Percentiles rank a stretch among this genome's conserved stretches.
These are phyloP conservation scores for Pseudogymnoascus sp. DNA, from an alignment of 2,329 filamentous ascomycete genomes.

Conservation along the genomic window DNA sequence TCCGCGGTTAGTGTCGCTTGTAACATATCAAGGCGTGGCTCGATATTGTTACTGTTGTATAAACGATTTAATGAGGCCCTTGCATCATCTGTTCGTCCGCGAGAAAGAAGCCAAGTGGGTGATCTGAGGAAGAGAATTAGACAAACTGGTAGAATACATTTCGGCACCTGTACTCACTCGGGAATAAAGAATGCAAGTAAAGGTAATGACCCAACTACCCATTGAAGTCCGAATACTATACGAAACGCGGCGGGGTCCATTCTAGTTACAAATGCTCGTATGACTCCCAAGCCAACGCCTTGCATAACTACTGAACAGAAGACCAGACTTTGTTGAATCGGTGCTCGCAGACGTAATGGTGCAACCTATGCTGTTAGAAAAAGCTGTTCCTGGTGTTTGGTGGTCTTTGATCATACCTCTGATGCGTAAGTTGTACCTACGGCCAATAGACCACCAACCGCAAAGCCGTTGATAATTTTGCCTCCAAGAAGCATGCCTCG, in stretches of 20 bases:
- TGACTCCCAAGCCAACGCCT: conserved; percentile 15
- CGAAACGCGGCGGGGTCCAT: conserved; percentile 15
- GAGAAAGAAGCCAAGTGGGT: conserved; percentile 17
- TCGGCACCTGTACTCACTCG: neutral
- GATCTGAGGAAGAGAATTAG: conserved; percentile 11
- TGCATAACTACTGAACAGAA: conserved; percentile 19
- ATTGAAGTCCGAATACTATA: conserved; percentile 20
- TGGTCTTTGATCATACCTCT: conserved; percentile 18
- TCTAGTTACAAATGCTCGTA: conserved; percentile 17
- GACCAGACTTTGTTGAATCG: conserved; percentile 19
- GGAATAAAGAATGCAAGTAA: neutral
- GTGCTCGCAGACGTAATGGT: conserved; percentile 16
- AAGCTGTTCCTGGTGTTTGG: neutral
- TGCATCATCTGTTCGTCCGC: conserved; percentile 10
- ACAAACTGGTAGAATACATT: neutral
- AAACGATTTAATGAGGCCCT: conserved; percentile 13
- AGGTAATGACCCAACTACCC: conserved; percentile 11
- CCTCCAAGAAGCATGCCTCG: conserved; percentile 16
- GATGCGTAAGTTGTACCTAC: conserved; percentile 16
- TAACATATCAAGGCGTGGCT: conserved; percentile 16
- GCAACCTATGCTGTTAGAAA: conserved; percentile 14
- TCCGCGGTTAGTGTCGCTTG: neutral
- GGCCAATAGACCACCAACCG: conserved; percentile 16
- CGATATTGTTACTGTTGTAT: conserved; percentile 16
- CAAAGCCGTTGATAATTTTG: conserved; percentile 20